Evolutionary conservation across 2,329 filamentous ascomycete species (phyloP).

Genomic region (Fusarium nanum): DNA sequence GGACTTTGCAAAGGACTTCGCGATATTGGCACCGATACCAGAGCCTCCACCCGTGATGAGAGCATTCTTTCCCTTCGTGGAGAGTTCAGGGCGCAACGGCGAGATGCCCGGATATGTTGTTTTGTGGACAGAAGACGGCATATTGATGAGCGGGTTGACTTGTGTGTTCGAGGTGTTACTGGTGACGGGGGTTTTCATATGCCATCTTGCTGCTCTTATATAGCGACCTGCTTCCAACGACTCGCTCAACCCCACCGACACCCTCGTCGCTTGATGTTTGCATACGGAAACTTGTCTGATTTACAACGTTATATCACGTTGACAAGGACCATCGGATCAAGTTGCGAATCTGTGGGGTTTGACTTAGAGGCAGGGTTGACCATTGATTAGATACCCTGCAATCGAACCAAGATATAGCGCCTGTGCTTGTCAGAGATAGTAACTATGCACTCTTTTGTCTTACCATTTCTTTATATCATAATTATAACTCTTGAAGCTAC

Average conservation of each 20-base stretch:
- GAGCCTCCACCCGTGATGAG: slow-evolving; percentile 73
- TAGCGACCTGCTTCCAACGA: no score
- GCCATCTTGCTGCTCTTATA: no score
- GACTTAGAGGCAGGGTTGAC: not conserved
- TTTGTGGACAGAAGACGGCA: slow-evolving; percentile 34
- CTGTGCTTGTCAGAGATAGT: accelerated
- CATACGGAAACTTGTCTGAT: no score
- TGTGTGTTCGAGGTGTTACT: no score
- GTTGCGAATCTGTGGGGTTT: not conserved
- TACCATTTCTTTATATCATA: not conserved
- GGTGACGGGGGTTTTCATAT: no score
- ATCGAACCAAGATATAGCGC: not conserved
- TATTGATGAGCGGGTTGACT: not conserved
- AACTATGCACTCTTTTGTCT: accelerated
- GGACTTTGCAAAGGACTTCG: slow-evolving; percentile 64
- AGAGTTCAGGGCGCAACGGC: slow-evolving; percentile 51
- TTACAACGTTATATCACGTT: slow-evolving; percentile 26
- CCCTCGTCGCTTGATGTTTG: no score
- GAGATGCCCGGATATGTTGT: slow-evolving; percentile 50
- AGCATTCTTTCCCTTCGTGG: slow-evolving; percentile 59
- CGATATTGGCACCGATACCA: slow-evolving; percentile 72
- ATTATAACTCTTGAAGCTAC: not conserved
- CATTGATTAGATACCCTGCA: not conserved
- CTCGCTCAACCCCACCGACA: no score
- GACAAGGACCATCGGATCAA: not conserved